Evolutionary conservation across 306 rosid genomes (phyloP), one percentile per base, ranked within the genome.

Genomic region (Chamaecrista fasciculata): DNA sequence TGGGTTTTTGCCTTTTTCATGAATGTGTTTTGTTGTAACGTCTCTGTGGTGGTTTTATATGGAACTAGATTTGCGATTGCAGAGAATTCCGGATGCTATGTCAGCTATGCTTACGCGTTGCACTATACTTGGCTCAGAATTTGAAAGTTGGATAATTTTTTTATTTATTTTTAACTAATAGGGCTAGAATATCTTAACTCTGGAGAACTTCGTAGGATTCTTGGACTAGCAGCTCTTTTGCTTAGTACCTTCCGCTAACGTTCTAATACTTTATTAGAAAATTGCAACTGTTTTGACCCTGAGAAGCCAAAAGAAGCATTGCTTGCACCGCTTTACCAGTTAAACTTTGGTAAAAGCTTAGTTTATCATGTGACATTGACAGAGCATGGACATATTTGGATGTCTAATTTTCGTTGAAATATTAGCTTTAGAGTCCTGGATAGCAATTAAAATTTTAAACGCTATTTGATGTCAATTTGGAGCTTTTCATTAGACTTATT

Each of bases 361-460:
- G 12, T 39, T 37, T 37, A 18, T 62, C 31, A 6, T 0, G 24
- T 2, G 21, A 42, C 51, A 42, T 0, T 20, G 28, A 50, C 28
- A 26, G 19, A 19, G 34, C 36, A 39, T 44, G 23, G 62, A 19
- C 19, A 72, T 23, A 72, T 72, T 50, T 72, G 34, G 57, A 64
- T 51, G 26, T 14, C 36, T 40, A 52, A 28, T 39, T 73, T 63
- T 51, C 5, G 34, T 28, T 65, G 36, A 62, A 62, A 51, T 25
- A 34, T 58, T 56, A 11, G 36, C 21, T 24, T 23, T 51, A 15
- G 34, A 19, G 60, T 49, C 37, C 44, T 59, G 12, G 28, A 19
- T 48, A 67, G 37, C 56, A 42, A 11, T 36, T 40, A 24, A 8
- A 43, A 42, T 16, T 8, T 43, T 25, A 26, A 46, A 24, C 15